These are phyloP conservation scores for Coemansia nantahalensis DNA, from an alignment of 192 early-diverging fungal species.

Conservation along the genomic window DNA sequence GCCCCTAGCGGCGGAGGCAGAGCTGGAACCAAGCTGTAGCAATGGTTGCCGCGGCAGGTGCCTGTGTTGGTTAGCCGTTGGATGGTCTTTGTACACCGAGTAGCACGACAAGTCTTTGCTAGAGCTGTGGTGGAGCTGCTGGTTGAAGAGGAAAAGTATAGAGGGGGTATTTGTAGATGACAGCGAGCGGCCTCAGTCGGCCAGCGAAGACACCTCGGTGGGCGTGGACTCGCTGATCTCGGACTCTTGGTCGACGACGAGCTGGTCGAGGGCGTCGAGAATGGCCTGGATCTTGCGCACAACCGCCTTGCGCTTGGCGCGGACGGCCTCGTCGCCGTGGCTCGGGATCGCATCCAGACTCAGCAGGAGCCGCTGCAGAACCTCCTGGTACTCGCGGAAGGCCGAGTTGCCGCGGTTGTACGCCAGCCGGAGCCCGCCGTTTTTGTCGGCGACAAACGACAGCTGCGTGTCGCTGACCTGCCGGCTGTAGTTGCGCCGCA, in stretches of 20 bases:
- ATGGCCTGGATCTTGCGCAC: slow-evolving; percentile 43
- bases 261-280: slow-evolving; percentile 34
- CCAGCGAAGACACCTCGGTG: too few species aligned
- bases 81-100: too few species aligned
- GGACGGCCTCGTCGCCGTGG: slow-evolving; percentile 16
- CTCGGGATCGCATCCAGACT: slow-evolving; percentile 31
- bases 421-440: slow-evolving; percentile 33
- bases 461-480: slow-evolving; percentile 39
- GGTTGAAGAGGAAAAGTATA: too few species aligned
- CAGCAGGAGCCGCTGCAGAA: slow-evolving; percentile 21
- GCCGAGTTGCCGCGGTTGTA: slow-evolving; percentile 28
- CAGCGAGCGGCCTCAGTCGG: too few species aligned
- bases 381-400: slow-evolving; percentile 44
- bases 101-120: too few species aligned
- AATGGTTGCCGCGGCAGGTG: too few species aligned
- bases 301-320: slow-evolving; percentile 22
- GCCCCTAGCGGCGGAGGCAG: too few species aligned
- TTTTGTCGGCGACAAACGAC: slow-evolving; percentile 44
- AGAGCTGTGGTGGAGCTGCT: too few species aligned
- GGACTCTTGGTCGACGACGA: slow-evolving; percentile 36
- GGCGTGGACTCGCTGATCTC: slow-evolving; percentile 26
- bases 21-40: too few species aligned
- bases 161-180: too few species aligned
- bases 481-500: slow-evolving; percentile 35
- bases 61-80: too few species aligned